Base-by-base conservation (phyloP, 2,329 filamentous ascomycete genomes). In the Scolecobasidium constrictum region DNA sequence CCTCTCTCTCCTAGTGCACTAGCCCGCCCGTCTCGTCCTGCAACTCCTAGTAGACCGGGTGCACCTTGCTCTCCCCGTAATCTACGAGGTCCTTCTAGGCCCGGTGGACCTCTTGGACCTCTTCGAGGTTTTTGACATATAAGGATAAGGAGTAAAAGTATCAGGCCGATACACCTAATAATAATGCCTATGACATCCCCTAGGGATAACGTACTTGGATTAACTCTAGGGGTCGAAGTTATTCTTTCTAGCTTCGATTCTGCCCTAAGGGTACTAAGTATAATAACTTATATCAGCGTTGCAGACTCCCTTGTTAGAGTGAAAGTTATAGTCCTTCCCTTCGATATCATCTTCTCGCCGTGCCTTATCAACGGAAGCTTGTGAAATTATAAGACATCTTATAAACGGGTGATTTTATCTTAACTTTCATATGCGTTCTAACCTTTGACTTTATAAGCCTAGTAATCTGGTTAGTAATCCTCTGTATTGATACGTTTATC, bases 261-360 rank as follows among this genome's bases (percentile, higher is more conserved):
- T 49, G 50, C 6, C 43, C 55, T 37, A 47, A 50, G 44, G 53
- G 59, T 26, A 43, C 54, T 35, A 23, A 45, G 40, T 46, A 46
- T 39, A 58, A 41, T 50, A 50, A 49, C 34, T 26, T 43, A 19
- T n/a, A n/a, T n/a, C n/a, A n/a, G n/a, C n/a, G n/a, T n/a, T n/a
- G n/a, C n/a, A n/a, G n/a, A n/a, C n/a, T 42, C 38, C 3, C 22
- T 40, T 21, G 19, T 21, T 13, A 31, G 52, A 22, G 51, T 59
- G 3, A 53, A 48, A 13, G 56, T 50, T 17, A 46, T 62, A n/a
- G 52, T 59, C 2, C 39, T 53, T 3, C 50, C 60, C 1, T 50
- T 61, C 46, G 47, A 60, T 16, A 53, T 51, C 2, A 49, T 52
- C 16, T 57, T 53, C 12, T 62, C 58, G 42, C 46, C 55, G 34